phyloP scores from a whole-genome alignment of 2,329 filamentous ascomycete genomes.

The Colletotrichum euphorbiae region DNA sequence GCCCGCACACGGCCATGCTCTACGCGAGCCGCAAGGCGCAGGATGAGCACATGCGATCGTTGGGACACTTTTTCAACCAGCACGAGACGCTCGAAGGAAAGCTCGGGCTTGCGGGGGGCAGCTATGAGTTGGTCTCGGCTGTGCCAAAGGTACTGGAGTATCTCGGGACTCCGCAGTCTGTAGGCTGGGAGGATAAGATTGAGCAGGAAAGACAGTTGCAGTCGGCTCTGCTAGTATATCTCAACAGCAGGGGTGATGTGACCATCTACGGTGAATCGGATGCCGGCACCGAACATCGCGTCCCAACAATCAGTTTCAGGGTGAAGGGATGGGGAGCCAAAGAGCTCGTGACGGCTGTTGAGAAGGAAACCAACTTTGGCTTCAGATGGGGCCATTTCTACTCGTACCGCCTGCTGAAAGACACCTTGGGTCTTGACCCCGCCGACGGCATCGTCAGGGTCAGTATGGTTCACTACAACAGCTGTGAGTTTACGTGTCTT shows the following conservation, averaged over 20 bases:
- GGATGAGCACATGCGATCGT: constrained; percentile 60
- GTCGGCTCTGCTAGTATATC: constrained; percentile 67
- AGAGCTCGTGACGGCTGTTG: constrained; percentile 71
- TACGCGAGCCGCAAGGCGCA: constrained; percentile 72
- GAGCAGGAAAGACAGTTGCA: constrained; percentile 72
- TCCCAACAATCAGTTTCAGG: constrained; percentile 76
- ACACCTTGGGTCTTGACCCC: constrained; percentile 67
- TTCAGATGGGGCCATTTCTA: constrained; percentile 79
- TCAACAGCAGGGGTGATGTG: constrained; percentile 63
- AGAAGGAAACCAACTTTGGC: constrained; percentile 68
- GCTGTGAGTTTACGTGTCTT: constrained; percentile 56
- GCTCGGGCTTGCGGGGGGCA: constrained; percentile 74
- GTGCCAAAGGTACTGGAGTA: constrained; percentile 73
- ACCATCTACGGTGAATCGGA: constrained; percentile 69
- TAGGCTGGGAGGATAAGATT: constrained; percentile 63
- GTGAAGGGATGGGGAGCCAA: constrained; percentile 68
- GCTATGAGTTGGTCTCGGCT: constrained; percentile 75
- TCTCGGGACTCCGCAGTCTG: constrained; percentile 55
- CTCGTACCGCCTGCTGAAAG: constrained; percentile 69
- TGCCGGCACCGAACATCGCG: constrained; percentile 60
- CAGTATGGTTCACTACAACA: constrained; percentile 81
- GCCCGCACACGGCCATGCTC: constrained; percentile 78
- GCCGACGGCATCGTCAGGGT: constrained; percentile 73
- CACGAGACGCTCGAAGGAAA: constrained; percentile 71
- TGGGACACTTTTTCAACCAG: constrained; percentile 76